Evolutionary conservation across 805 yeast species (phyloP).

Genomic region (Candida sakaeoensis): DNA sequence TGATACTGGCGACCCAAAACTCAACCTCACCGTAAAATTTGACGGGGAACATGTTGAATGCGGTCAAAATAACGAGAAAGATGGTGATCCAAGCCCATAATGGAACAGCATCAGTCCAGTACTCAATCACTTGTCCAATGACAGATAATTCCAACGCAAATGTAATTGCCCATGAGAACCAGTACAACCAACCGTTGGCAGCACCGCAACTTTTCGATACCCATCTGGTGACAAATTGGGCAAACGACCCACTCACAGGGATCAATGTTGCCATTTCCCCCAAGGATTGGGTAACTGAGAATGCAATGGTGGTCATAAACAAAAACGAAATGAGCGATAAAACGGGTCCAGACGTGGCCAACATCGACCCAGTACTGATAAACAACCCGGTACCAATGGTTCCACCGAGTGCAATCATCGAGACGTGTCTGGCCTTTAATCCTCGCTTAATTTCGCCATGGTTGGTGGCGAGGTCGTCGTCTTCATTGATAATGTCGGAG

Average conservation of each 20-base stretch:
- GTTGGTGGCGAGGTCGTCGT: constrained; percentile 17
- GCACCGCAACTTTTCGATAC: constrained; percentile 70
- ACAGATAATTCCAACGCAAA: constrained; percentile 72
- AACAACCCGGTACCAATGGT: constrained; percentile 78
- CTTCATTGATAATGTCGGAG: constrained; percentile 7
- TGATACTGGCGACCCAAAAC: constrained; percentile 67
- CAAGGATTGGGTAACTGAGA: constrained; percentile 62
- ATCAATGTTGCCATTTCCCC: constrained; percentile 82
- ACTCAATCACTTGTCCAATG: constrained; percentile 60
- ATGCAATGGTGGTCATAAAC: constrained; percentile 64
- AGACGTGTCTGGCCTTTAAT: constrained; percentile 64
- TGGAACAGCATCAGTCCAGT: constrained; percentile 70
- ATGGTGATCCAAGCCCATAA: constrained; percentile 69
- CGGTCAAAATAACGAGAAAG: constrained; percentile 54
- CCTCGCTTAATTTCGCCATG: constrained; percentile 15
- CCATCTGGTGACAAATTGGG: constrained; percentile 67
- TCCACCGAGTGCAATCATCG: constrained; percentile 78
- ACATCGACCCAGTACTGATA: constrained; percentile 53
- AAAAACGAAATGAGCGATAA: constrained; percentile 60
- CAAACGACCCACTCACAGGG: constrained; percentile 66
- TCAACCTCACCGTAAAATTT: constrained; percentile 70
- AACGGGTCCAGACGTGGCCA: constrained; percentile 60
- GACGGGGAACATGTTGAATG: constrained; percentile 62
- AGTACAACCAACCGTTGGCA: constrained; percentile 68
- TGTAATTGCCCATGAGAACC: constrained; percentile 77